Base-by-base conservation (phyloP, 2,329 filamentous ascomycete species). In the Fusarium xyrophilum region DNA sequence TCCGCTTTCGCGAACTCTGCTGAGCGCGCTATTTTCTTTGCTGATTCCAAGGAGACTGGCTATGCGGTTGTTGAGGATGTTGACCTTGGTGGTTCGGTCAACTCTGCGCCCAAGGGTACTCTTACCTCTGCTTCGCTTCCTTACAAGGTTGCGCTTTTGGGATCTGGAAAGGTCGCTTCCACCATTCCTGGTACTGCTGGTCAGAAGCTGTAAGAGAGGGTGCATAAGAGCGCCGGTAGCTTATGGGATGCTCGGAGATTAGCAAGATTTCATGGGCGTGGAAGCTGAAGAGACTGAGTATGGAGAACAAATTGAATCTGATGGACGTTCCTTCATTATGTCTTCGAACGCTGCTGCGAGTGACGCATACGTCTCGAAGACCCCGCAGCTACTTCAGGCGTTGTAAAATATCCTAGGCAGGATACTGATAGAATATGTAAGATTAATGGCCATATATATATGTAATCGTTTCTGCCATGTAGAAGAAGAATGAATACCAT, bases 101-200 rank as follows among this genome's bases (percentile, higher is more conserved):
- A 74, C 64, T 67, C 72, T 25, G 87, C 85, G 1, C 81, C 82
- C 4, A 73, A 77, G 51, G 84, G 85, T 15, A 85, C 81, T 9
- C 77, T 88, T n/a, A 84, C 77, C 48, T 78, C 78, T n/a, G 79
- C 86, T 21, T 82, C 82, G 1, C 87, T 89, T 73, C 74, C 76
- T 25, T 88, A 89, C 76, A 80, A 76, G 27, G 77, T 84, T 65
- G 63, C 63, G 10, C 57, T 69, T 7, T 74, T 88, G 42, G 85
- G 84, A 4, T 82, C 82, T 1, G 75, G 61, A 17, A 82, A 78
- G 33, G 82, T 87, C 40, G 80, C 82, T 71, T 75, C 70, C 23
- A 76, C 78, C 13, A 81, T 86, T 36, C 72, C 74, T 6, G 72
- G 72, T 19, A 77, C 68, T 27, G 81, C 80, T 28, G 81, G 81